A percentile compares a stretch with the other conserved stretches of the same genome.
Evolutionary conservation across 306 rosid genomes (phyloP).

Genomic region (Inga oerstediana): DNA sequence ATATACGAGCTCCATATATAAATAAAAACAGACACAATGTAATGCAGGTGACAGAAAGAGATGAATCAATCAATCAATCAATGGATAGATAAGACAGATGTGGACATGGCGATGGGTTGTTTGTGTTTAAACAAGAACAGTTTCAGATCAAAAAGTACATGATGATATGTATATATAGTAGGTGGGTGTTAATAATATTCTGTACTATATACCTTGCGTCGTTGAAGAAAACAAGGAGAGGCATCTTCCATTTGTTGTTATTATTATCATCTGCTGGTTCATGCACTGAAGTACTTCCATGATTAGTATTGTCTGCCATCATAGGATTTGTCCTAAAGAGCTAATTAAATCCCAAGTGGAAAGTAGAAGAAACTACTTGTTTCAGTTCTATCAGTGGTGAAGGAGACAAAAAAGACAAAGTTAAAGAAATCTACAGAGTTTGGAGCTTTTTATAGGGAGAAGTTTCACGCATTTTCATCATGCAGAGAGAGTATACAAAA

Average conservation of each 20-base stretch:
- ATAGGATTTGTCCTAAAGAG: conserved; percentile 27
- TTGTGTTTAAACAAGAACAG: background rate
- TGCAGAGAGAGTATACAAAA: background rate
- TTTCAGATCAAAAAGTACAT: background rate
- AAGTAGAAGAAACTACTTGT: background rate
- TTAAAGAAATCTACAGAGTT: conserved; percentile 23
- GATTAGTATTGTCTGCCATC: conserved; percentile 49
- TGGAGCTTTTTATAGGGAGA: background rate
- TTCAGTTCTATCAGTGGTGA: background rate
- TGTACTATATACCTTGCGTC: conserved; percentile 67
- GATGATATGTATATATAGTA: background rate
- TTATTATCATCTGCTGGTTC: conserved; percentile 17
- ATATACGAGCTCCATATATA: too few species aligned
- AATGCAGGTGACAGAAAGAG: background rate
- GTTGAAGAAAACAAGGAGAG: conserved; percentile 82
- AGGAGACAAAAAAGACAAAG: background rate
- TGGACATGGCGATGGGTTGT: background rate
- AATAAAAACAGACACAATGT: background rate
- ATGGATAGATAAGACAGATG: background rate
- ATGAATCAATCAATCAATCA: background rate
- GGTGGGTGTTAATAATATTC: background rate
- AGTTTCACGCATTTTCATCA: background rate
- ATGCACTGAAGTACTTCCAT: conserved; percentile 3
- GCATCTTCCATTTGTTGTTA: conserved; percentile 56
- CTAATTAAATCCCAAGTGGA: background rate